Conservation (phyloP, 331 rosid species). For the Rosa hybrid region DNA sequence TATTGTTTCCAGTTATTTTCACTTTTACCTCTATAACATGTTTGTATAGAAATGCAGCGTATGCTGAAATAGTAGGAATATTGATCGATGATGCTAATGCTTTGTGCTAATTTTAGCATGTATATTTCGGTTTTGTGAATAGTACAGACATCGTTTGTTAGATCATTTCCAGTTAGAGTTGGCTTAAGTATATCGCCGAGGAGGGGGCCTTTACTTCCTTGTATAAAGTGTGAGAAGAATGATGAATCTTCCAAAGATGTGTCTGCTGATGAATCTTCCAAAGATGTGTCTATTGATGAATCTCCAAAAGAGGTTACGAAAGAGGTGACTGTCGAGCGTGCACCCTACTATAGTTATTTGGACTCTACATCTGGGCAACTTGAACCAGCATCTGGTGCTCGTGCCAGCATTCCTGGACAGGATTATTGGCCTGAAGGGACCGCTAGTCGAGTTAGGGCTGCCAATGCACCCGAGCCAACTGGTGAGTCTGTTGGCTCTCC, state of each 20-base stretch:
- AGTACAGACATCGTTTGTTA: constrained; percentile 52
- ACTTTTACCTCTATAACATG: neutral
- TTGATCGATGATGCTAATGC: neutral
- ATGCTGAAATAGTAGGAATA: neutral
- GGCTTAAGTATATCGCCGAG: constrained; percentile 36
- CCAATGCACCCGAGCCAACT: constrained; percentile 75
- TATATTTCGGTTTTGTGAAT: constrained; percentile 20
- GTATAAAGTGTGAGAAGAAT: constrained; percentile 71
- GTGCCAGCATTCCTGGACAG: constrained; percentile 83
- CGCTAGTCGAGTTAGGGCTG: constrained; percentile 79
- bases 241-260: constrained; percentile 53
- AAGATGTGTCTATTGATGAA: constrained; percentile 59
- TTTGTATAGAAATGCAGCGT: neutral
- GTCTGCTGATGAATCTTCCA: constrained; percentile 52
- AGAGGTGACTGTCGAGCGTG: constrained; percentile 52
- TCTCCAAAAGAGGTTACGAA: neutral
- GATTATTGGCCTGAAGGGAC: constrained; percentile 99
- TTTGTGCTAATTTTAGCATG: constrained; percentile 32
- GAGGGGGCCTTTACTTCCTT: constrained; percentile 43
- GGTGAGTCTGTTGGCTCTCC: constrained; percentile 76
- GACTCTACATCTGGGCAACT: constrained; percentile 95
- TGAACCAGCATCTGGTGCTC: constrained; percentile 98
- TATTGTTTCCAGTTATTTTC: neutral
- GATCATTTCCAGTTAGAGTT: constrained; percentile 61
- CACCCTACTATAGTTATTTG: constrained; percentile 80